Evolutionary conservation across 495 filamentous ascomycete species (phyloP).

Genomic region (Apodospora peruviana): DNA sequence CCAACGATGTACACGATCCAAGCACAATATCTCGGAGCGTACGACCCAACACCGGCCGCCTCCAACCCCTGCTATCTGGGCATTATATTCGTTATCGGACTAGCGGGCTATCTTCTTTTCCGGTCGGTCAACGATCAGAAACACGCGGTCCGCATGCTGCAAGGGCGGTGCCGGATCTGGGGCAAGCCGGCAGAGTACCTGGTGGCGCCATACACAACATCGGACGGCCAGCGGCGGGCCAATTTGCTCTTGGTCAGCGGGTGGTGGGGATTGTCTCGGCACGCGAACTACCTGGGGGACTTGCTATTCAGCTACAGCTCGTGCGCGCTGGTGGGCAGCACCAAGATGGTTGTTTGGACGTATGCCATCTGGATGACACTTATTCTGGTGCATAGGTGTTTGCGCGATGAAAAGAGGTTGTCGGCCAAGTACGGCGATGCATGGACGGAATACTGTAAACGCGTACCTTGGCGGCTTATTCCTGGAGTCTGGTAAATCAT

Average conservation of each 20-base stretch:
- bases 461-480: conserved; percentile 8
- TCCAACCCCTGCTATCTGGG: conserved; percentile 19
- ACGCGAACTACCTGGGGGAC: conserved; percentile 46
- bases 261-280: conserved; percentile 46
- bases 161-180: conserved; percentile 21
- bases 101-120: conserved; percentile 40
- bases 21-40: conserved; percentile 43
- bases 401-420: conserved; percentile 17
- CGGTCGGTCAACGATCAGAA: conserved; percentile 45
- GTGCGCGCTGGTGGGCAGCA: conserved; percentile 37
- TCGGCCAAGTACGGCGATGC: conserved; percentile 33
- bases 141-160: conserved; percentile 33
- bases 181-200: conserved; percentile 33
- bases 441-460: conserved; percentile 14
- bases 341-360: conserved; percentile 37
- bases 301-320: conserved; percentile 36
- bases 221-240: conserved; percentile 33
- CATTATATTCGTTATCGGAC: conserved; percentile 24
- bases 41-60: conserved; percentile 28
- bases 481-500: conserved; percentile 4
- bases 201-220: conserved; percentile 18
- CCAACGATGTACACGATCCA: conserved; percentile 44
- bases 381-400: conserved; percentile 1
- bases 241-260: conserved; percentile 40
- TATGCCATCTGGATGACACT: conserved; percentile 40